Evolutionary conservation across 176 grass and related monocot genomes (phyloP), one percentile per base, ranked within the genome.

Genomic region (Zea mays): DNA sequence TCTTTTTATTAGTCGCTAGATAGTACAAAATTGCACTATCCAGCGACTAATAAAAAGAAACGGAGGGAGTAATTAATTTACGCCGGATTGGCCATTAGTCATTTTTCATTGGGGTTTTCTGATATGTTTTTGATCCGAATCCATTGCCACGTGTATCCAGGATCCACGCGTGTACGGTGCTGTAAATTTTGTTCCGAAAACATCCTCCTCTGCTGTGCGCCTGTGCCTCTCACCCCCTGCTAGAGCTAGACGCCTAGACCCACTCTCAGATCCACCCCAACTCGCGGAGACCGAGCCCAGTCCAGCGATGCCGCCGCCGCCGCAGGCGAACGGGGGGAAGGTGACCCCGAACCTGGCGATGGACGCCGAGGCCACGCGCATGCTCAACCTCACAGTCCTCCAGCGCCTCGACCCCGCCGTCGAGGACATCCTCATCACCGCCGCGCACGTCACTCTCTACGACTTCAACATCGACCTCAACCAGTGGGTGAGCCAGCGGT

Each of bases 401-500:
- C 95, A 94, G 77, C 86, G 95, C 86, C 88, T 97, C 77, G 95
- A 97, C 82, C 91, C 91, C 12, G 93, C 86, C 57, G 87, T 97
- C 11, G 95, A 97, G 78, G 95, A 97, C 74, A 92, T 97, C 77
- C 91, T 97, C 63, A 92, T 97, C 58, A 94, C 91, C 65, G 91
- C 95, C 41, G 85, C 89, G 7, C 95, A 94, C 74, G 95, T 97
- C 82, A 92, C 95, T 15, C 85, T 94, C 52, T 97, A 94, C 87
- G 95, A 94, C 78, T 92, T 97, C 95, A 90, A 92, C 77, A 92
- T 90, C 73, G 95, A 92, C 40, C 85, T 90, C 65, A 97, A 90
- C 70, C 85, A 94, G 77, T 97, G 95, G 95, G 95, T 97, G 80
- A 63, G 83, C 60, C 1, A 64, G 6, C 49, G 33, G 43, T 44